These are phyloP conservation scores for Suillus luteus DNA, from an alignment of 768 basidiomycete species.

Conservation along the genomic window DNA sequence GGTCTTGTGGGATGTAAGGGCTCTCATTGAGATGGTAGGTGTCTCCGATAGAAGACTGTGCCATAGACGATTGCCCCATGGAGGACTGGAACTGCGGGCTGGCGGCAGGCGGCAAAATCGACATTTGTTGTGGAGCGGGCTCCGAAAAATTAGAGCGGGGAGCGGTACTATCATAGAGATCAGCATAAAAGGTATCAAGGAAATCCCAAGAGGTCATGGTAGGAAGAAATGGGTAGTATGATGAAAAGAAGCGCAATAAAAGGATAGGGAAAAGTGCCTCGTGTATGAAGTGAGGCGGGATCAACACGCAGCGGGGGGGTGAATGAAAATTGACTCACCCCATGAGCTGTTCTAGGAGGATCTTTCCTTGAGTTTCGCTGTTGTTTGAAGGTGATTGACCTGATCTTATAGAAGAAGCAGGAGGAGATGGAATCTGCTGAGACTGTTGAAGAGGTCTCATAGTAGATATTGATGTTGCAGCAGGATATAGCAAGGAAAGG, in stretches of 20 bases:
- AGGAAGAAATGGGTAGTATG: slow-evolving; percentile 20
- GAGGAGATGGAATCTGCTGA: slow-evolving; percentile 73
- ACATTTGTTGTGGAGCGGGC: slow-evolving; percentile 40
- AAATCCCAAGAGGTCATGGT: slow-evolving; percentile 36
- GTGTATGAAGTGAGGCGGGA: slow-evolving; percentile 31
- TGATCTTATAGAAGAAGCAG: slow-evolving; percentile 57
- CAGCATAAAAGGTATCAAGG: slow-evolving; percentile 33
- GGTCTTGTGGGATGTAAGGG: slow-evolving; percentile 25
- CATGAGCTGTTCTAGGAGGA: slow-evolving; percentile 80
- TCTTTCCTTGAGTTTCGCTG: slow-evolving; percentile 70
- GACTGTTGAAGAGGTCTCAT: slow-evolving; percentile 26
- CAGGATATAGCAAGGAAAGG: slow-evolving; percentile 64
- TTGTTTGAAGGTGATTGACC: slow-evolving; percentile 54
- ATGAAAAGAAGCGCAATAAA: slow-evolving; percentile 26
- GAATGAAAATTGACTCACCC: slow-evolving; percentile 53
- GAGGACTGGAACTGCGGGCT: slow-evolving; percentile 49
- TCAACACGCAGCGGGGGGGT: slow-evolving; percentile 14
- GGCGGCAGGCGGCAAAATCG: slow-evolving; percentile 35
- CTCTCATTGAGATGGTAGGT: slow-evolving; percentile 47
- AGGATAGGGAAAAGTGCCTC: slow-evolving; percentile 24
- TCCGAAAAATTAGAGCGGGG: slow-evolving; percentile 56
- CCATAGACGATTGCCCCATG: background rate
- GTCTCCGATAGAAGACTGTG: slow-evolving; percentile 1
- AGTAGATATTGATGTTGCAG: slow-evolving; percentile 39
- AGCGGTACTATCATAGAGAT: slow-evolving; percentile 39